phyloP scores from a whole-genome alignment of 805 yeast species.

The Candida quercuum region DNA sequence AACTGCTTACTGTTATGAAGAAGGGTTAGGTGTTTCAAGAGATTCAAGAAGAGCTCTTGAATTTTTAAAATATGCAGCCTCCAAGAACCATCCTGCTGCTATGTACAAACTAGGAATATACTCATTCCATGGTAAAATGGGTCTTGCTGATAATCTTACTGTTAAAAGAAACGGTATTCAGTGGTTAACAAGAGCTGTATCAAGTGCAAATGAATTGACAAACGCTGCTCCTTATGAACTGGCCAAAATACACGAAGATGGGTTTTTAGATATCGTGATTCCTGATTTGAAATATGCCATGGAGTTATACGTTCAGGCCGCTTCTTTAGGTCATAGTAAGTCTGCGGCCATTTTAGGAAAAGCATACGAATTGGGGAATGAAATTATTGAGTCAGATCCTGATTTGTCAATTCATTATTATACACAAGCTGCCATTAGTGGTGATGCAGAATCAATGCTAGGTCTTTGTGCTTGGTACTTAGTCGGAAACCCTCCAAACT shows the following conservation, averaged over 20 bases:
- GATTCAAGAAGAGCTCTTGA: slow-evolving; percentile 85
- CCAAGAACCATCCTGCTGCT: slow-evolving; percentile 93
- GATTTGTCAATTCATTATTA: slow-evolving; percentile 87
- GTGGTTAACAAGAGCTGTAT: slow-evolving; percentile 87
- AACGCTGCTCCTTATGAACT: slow-evolving; percentile 94
- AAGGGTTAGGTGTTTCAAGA: slow-evolving; percentile 87
- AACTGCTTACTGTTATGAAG: slow-evolving; percentile 86
- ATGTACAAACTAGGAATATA: slow-evolving; percentile 90
- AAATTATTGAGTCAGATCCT: slow-evolving; percentile 68
- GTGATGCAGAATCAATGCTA: slow-evolving; percentile 86
- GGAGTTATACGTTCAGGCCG: slow-evolving; percentile 81
- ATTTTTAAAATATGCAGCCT: slow-evolving; percentile 79
- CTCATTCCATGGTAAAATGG: slow-evolving; percentile 81
- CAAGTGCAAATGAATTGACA: slow-evolving; percentile 75
- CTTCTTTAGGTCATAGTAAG: slow-evolving; percentile 78
- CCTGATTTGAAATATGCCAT: slow-evolving; percentile 80
- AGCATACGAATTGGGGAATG: slow-evolving; percentile 72
- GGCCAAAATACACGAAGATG: slow-evolving; percentile 76
- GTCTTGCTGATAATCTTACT: slow-evolving; percentile 58
- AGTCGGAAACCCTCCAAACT: slow-evolving; percentile 81
- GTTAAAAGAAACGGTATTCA: slow-evolving; percentile 84
- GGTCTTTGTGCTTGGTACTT: slow-evolving; percentile 96
- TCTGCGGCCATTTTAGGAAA: slow-evolving; percentile 78
- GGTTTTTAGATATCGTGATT: slow-evolving; percentile 82
- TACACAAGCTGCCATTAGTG: slow-evolving; percentile 83